Conservation (phyloP, 345 rosid genomes). For the Eucalyptus viminalis region DNA sequence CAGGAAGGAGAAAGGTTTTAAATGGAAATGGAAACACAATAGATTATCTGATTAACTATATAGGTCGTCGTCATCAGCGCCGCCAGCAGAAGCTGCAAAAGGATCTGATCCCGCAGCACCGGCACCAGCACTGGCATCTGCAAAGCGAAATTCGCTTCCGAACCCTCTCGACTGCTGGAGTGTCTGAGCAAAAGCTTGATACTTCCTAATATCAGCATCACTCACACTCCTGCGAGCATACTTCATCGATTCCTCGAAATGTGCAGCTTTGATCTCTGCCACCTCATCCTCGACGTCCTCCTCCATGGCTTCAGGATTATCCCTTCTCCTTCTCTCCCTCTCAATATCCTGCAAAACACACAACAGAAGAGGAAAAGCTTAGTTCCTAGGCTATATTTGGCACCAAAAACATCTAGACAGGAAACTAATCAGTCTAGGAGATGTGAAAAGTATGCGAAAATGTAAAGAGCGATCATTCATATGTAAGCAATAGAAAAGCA, state of each 20-base stretch:
- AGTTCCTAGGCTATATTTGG: not conserved
- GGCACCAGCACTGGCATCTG: slow-evolving; percentile 13
- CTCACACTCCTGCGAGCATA: slow-evolving; percentile 87
- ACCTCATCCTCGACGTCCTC: slow-evolving; percentile 80
- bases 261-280: slow-evolving; percentile 76
- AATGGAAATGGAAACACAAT: not conserved
- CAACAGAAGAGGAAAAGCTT: not conserved
- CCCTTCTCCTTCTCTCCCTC: slow-evolving; percentile 68
- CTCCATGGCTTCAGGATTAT: slow-evolving; percentile 95
- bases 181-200: slow-evolving; percentile 95
- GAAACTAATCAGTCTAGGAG: not conserved
- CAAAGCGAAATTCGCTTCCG: slow-evolving; percentile 71
- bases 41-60: slow-evolving; percentile 14
- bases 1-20: not conserved
- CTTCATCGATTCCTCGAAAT: slow-evolving; percentile 93
- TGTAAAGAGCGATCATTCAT: not conserved
- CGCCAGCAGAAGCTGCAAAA: slow-evolving; percentile 60
- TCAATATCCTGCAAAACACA: slow-evolving; percentile 58
- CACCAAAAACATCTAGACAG: not conserved
- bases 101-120: slow-evolving; percentile 47
- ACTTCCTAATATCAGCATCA: slow-evolving; percentile 88
- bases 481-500: not conserved
- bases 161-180: slow-evolving; percentile 91
- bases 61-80: slow-evolving; percentile 76
- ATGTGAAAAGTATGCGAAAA: not conserved